These are phyloP conservation scores for Mycena sp. DNA, from an alignment of 1,284 basidiomycete species.

Conservation along the genomic window DNA sequence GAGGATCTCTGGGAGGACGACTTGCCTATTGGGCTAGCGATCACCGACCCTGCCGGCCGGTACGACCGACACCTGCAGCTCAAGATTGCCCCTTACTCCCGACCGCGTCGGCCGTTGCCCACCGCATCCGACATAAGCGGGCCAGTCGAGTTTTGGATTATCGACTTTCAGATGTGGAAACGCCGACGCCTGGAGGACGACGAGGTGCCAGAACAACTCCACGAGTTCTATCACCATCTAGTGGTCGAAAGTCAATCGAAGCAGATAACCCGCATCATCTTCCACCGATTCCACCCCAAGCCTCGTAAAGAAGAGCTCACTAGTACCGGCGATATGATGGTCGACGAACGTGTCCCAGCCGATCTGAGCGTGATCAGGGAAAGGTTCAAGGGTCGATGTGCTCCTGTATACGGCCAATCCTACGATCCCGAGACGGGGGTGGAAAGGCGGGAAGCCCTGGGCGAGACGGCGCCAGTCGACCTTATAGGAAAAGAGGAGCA, in stretches of 20 bases:
- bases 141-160: background rate
- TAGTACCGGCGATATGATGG: background rate
- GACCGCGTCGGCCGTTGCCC: background rate
- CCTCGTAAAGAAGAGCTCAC: background rate
- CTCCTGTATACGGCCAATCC: background rate
- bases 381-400: background rate
- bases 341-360: background rate
- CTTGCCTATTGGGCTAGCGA: too few species aligned
- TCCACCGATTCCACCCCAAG: background rate
- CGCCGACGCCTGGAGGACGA: background rate
- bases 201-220: background rate
- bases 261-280: background rate
- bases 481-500: background rate
- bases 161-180: background rate
- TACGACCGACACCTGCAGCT: background rate
- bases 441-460: background rate
- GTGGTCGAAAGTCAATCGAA: background rate
- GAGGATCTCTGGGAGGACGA: too few species aligned
- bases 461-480: background rate
- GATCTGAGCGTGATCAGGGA: background rate
- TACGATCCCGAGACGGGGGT: background rate
- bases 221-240: background rate
- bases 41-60: too few species aligned
- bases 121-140: background rate
- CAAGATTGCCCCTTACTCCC: background rate